These are phyloP conservation scores for Fusarium begoniae DNA, from an alignment of 2,329 filamentous ascomycete species.

Conservation along the genomic window DNA sequence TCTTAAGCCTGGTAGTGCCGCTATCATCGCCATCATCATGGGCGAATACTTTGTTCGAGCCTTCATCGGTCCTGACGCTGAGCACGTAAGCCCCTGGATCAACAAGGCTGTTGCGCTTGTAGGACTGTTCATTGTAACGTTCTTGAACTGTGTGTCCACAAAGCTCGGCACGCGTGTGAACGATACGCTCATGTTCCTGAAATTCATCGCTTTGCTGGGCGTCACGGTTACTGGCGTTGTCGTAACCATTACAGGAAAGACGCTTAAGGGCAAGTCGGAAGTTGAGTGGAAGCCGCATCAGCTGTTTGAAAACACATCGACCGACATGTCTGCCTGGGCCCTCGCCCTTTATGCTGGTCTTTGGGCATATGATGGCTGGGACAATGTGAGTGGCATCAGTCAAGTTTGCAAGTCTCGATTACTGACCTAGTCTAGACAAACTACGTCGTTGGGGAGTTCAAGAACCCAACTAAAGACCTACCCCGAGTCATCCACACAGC, in stretches of 20 bases:
- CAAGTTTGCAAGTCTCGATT: background rate
- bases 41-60: constrained; percentile 96
- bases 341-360: constrained; percentile 94
- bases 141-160: constrained; percentile 91
- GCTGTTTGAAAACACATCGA: constrained; percentile 90
- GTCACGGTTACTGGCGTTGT: constrained; percentile 90
- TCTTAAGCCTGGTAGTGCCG: constrained; percentile 89
- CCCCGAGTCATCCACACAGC: constrained; percentile 96
- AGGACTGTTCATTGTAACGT: constrained; percentile 79
- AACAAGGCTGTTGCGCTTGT: constrained; percentile 86
- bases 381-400: constrained; percentile 74
- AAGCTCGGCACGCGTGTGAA: constrained; percentile 86
- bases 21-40: constrained; percentile 97
- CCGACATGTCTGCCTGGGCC: constrained; percentile 85
- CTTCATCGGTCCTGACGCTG: constrained; percentile 84
- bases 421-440: constrained; percentile 73
- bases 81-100: constrained; percentile 84
- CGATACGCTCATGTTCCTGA: constrained; percentile 95
- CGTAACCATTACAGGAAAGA: constrained; percentile 86
- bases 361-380: constrained; percentile 99
- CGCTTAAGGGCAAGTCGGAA: constrained; percentile 78
- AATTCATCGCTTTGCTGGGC: constrained; percentile 88
- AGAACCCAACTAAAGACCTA: constrained; percentile 87
- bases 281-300: constrained; percentile 85
- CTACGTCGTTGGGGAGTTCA: constrained; percentile 97